Base-by-base conservation (phyloP, 768 basidiomycete genomes). In the Podaxis mareebaensis region DNA sequence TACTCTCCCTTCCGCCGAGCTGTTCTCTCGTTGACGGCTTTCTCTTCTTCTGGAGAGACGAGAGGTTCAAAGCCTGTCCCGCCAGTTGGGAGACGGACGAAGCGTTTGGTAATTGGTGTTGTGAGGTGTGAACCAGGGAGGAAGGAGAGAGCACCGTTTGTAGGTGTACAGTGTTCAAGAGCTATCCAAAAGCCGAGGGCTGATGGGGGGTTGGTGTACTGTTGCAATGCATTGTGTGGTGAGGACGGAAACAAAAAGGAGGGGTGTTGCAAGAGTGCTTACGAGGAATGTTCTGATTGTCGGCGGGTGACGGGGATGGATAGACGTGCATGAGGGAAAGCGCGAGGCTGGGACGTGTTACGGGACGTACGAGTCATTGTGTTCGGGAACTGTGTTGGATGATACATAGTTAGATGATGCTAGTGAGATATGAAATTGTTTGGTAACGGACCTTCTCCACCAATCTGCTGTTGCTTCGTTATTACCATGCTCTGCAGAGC, bases 101-200 rank as follows among this genome's bases (percentile, higher is more conserved):
- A 95, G 11, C 97, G 91, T 69, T 93, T 91, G 5, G 87, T 83
- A 53, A 96, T 86, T 1, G 87, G 84, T 2, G 85, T 79, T 0
- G 80, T 83, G 36, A 90, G 81, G 74, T 99, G 97, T 1, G 95
- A 96, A 22, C 96, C 95, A 0, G 96, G 95, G 2, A 93, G 79
- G 75, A 96, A 96, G 4, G 90, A 92, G 5, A 95, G 82, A 7
- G 94, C 93, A 8, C 95, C 95, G 68, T 96, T 96, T 49, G 77
- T 76, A 2, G 83, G 71, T 4, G 95, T 95, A 74, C 95, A 97
- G 63, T 85, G 82, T 73, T 99, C 96, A 40, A 99, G 78, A 0
- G 96, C 93, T 63, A 99, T 92, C 97, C 97, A 99, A 72, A 96
- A 93, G 2, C 97, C 97, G 22, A 99, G 83, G 0, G 97, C 97